Base-by-base conservation (phyloP, 2,329 filamentous ascomycete species). In the Ophiocordyceps sinensis region DNA sequence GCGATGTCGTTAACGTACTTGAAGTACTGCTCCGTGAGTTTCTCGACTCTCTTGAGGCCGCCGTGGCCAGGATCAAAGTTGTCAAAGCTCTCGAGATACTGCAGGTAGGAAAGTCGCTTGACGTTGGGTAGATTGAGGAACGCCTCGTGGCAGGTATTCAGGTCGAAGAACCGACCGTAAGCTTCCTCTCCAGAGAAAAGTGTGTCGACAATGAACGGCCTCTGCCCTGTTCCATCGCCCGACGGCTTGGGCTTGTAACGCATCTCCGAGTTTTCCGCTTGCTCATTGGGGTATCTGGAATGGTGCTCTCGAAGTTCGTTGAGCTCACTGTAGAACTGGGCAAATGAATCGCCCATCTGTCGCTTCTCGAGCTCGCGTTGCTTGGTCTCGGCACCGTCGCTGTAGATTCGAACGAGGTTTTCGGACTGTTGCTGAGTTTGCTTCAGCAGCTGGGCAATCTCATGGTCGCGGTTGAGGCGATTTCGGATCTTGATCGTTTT, bases 121-220 rank as follows among this genome's bases (percentile, higher is more conserved):
- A 88, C 78, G 40, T 83, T 81, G 2, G 86, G 83, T 9, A 98
- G 70, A 56, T 98, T 98, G 45, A 95, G 71, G 56, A 87, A 98
- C 13, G 82, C 71, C 55, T 96, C 89, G 61, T 96, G 88, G 49
- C 79, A 75, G 32, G 70, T 74, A 15, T 82, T 89, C 37, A 98
- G 65, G 59, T 98, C 91, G 53, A 98, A 84, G 62, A 85, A 98
- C 51, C 86, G 82, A 36, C 91, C 91, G 53, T 83, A 95, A 0
- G 82, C 82, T 60, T 98, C 91, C 62, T 98, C 93, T 46, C 91
- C 91, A 0, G 87, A 94, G 61, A 98, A 98, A 68, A 96, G 82
- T 43, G 77, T 78, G 55, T 96, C 89, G 38, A 95, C 80, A 40
- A 88, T 77, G 36, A 75, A 77, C 4, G 73, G 70, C 42, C 75